Percentiles rank a stretch among this genome's conserved stretches.
phyloP scores from a whole-genome alignment of 768 basidiomycete genomes.

The Boletus subcaerulescens region DNA sequence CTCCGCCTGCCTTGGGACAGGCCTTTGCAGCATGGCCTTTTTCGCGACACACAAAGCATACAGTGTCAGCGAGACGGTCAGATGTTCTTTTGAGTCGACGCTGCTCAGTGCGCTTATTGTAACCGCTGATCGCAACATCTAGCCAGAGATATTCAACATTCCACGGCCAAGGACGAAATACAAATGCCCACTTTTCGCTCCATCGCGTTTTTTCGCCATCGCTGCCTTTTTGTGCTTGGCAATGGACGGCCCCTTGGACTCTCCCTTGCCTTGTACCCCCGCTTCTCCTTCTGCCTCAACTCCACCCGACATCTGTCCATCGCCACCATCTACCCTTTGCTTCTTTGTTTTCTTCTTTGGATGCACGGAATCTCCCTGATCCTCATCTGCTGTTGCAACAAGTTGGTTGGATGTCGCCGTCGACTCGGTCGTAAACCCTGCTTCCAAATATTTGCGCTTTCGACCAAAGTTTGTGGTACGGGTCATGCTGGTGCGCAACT shows the following conservation, averaged over 20 bases:
- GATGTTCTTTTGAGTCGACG: slow-evolving; percentile 64
- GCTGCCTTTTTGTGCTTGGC: slow-evolving; percentile 25
- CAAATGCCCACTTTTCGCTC: slow-evolving; percentile 20
- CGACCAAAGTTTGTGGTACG: slow-evolving; percentile 71
- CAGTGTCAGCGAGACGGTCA: slow-evolving; percentile 54
- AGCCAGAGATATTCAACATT: slow-evolving; percentile 24
- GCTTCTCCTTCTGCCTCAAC: slow-evolving; percentile 16
- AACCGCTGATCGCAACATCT: slow-evolving; percentile 21
- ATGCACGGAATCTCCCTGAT: slow-evolving; percentile 21
- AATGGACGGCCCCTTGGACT: slow-evolving; percentile 2
- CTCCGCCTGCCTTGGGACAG: slow-evolving; percentile 52
- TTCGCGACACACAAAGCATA: slow-evolving; percentile 85
- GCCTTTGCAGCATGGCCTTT: slow-evolving; percentile 81
- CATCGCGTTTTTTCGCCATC: slow-evolving; percentile 29
- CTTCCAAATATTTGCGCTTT: slow-evolving; percentile 69
- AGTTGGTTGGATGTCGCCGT: slow-evolving; percentile 5
- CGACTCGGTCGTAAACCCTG: slow-evolving; percentile 41
- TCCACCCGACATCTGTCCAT: slow-evolving; percentile 4
- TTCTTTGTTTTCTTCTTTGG: slow-evolving; percentile 53
- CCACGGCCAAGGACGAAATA: background rate
- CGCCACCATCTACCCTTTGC: slow-evolving; percentile 27
- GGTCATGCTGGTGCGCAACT: slow-evolving; percentile 43
- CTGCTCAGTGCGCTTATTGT: slow-evolving; percentile 44
- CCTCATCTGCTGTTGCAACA: background rate
- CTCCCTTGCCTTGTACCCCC: slow-evolving; percentile 18